Evolutionary conservation across 352 stramenopile genomes (phyloP).

Genomic region (Globisporangium alternatum): DNA sequence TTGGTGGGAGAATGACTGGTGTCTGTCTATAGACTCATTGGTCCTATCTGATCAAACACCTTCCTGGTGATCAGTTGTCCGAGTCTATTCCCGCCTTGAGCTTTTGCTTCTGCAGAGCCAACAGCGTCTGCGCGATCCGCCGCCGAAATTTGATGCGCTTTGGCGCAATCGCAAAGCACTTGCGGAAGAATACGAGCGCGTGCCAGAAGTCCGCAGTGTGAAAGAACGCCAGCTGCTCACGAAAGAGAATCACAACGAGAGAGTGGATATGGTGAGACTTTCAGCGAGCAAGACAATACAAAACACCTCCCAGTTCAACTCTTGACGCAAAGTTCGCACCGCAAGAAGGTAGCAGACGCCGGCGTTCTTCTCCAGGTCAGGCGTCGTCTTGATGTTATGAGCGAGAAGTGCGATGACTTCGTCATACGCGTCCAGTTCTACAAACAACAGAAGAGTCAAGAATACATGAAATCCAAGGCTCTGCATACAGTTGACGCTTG

Average conservation of each 20-base stretch:
- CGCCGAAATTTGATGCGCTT: constrained; percentile 49
- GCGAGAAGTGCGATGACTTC: constrained; percentile 27
- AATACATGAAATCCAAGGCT: background rate
- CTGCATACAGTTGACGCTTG: background rate
- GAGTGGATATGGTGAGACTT: background rate
- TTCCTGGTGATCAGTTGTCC: background rate
- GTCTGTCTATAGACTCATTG: too few species aligned
- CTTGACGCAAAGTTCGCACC: constrained; percentile 23
- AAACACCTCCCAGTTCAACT: background rate
- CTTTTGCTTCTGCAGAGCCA: constrained; percentile 30
- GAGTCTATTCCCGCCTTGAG: background rate
- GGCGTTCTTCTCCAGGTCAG: constrained; percentile 12
- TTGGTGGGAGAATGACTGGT: too few species aligned
- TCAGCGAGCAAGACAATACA: background rate
- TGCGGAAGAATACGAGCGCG: constrained; percentile 46
- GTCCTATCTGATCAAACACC: too few species aligned
- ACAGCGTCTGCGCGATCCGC: constrained; percentile 38
- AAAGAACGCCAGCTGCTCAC: constrained; percentile 37
- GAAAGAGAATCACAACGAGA: background rate
- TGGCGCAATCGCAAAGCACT: constrained; percentile 33
- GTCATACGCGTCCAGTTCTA: constrained; percentile 36
- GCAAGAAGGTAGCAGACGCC: constrained; percentile 45
- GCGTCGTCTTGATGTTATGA: background rate
- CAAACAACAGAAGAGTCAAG: background rate
- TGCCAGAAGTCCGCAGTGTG: constrained; percentile 34